phyloP scores from a whole-genome alignment of 306 rosid species.

The Quercus parvula region DNA sequence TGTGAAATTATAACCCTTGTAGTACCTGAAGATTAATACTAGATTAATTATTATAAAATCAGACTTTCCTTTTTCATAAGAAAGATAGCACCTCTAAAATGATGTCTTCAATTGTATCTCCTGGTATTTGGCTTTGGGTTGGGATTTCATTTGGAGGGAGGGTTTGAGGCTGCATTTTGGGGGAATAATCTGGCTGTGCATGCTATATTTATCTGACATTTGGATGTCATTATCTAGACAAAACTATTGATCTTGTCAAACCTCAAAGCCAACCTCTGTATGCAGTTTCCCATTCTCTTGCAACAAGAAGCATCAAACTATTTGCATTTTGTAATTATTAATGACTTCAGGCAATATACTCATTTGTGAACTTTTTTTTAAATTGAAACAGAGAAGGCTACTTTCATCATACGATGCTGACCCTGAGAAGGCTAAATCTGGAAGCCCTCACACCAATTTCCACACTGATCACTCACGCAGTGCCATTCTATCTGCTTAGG shows the following conservation, averaged over 20 bases:
- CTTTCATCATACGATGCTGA: constrained; percentile 50
- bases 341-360: neutral
- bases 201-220: neutral
- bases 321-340: neutral
- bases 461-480: constrained; percentile 40
- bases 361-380: neutral
- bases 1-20: too few relatives aligned
- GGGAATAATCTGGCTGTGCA: neutral
- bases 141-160: too few relatives aligned
- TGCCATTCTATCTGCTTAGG: constrained; percentile 56
- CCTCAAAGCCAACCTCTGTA: neutral
- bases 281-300: neutral
- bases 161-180: too few relatives aligned
- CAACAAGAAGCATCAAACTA: neutral
- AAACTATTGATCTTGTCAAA: neutral
- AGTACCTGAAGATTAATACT: too few relatives aligned
- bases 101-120: too few relatives aligned
- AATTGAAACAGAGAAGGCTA: constrained; percentile 51
- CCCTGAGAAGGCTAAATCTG: constrained; percentile 38
- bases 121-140: too few relatives aligned
- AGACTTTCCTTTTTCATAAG: too few relatives aligned
- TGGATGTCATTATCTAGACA: neutral
- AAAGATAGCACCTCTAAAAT: too few relatives aligned
- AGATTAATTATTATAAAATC: too few relatives aligned
- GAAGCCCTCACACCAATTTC: constrained; percentile 22